phyloP scores from a whole-genome alignment of 2,329 filamentous ascomycete species.

The Zasmidium citrigriseum region DNA sequence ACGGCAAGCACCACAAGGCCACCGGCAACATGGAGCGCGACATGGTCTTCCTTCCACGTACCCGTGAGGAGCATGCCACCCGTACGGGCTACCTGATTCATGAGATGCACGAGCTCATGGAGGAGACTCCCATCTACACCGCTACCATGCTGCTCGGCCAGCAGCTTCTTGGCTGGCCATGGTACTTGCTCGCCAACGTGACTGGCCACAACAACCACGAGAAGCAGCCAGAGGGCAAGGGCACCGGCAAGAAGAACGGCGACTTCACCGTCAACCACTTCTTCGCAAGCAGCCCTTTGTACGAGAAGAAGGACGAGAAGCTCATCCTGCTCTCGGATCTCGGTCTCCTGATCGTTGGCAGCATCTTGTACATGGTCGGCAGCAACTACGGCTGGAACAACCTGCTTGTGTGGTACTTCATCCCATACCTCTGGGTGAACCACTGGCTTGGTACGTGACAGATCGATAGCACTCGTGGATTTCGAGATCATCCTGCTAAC shows the following conservation, averaged over 20 bases:
- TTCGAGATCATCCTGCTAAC: conserved; percentile 6
- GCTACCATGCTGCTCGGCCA: conserved; percentile 73
- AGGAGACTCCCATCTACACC: conserved; percentile 90
- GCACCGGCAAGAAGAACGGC: conserved; percentile 88
- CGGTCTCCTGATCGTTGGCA: conserved; percentile 63
- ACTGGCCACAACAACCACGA: conserved; percentile 96
- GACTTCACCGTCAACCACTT: conserved; percentile 91
- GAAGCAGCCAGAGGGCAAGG: conserved; percentile 87
- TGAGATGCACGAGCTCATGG: conserved; percentile 83
- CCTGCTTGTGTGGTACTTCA: conserved; percentile 89
- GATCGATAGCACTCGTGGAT: background rate
- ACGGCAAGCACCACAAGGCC: conserved; percentile 99
- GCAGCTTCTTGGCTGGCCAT: conserved; percentile 89
- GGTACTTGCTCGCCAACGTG: conserved; percentile 88
- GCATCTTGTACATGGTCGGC: conserved; percentile 67
- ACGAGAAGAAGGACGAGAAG: conserved; percentile 86
- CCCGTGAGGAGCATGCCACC: conserved; percentile 75
- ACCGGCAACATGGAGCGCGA: conserved; percentile 96
- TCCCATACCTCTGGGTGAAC: conserved; percentile 97
- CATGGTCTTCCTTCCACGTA: conserved; percentile 98
- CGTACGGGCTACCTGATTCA: conserved; percentile 74
- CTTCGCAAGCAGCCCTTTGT: conserved; percentile 81
- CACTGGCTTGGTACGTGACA: conserved; percentile 87
- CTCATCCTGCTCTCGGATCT: conserved; percentile 85
- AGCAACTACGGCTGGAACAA: conserved; percentile 81